These are phyloP conservation scores for Serendipita vermifera DNA, from an alignment of 768 basidiomycete species.

Conservation along the genomic window DNA sequence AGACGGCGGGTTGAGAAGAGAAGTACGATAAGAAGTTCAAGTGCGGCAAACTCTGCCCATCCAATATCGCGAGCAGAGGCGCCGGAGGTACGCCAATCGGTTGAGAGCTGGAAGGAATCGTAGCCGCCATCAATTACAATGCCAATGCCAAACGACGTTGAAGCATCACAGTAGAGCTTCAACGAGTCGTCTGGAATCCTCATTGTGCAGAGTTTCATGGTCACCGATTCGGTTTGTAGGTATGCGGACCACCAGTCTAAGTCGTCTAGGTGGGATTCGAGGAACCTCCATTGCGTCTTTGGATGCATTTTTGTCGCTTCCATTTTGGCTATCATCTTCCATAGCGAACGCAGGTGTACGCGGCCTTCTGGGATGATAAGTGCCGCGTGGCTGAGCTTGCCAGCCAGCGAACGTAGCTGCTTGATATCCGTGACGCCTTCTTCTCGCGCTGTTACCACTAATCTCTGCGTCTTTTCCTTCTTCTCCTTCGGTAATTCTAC, in stretches of 20 bases:
- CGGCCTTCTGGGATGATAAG: too few species aligned
- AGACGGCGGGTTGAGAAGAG: constrained; percentile 20
- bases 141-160: constrained; percentile 31
- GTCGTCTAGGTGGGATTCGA: not conserved
- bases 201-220: not conserved
- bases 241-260: not conserved
- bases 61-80: constrained; percentile 23
- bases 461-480: not conserved
- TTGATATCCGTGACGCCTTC: too few species aligned
- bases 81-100: constrained; percentile 22
- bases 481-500: not conserved
- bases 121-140: constrained; percentile 25
- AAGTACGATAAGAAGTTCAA: constrained; percentile 29
- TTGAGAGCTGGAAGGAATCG: constrained; percentile 30
- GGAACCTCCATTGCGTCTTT: too few species aligned
- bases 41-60: constrained; percentile 35
- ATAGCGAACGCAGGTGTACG: too few species aligned
- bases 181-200: constrained; percentile 10
- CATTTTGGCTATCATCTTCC: too few species aligned
- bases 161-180: constrained; percentile 31
- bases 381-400: too few species aligned
- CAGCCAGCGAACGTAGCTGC: too few species aligned
- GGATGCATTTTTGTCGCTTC: too few species aligned
- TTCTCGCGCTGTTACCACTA: too few species aligned
- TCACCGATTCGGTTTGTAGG: not conserved